These are phyloP conservation scores for Hanseniaspora lindneri DNA, from an alignment of 805 yeast genomes.

Conservation along the genomic window DNA sequence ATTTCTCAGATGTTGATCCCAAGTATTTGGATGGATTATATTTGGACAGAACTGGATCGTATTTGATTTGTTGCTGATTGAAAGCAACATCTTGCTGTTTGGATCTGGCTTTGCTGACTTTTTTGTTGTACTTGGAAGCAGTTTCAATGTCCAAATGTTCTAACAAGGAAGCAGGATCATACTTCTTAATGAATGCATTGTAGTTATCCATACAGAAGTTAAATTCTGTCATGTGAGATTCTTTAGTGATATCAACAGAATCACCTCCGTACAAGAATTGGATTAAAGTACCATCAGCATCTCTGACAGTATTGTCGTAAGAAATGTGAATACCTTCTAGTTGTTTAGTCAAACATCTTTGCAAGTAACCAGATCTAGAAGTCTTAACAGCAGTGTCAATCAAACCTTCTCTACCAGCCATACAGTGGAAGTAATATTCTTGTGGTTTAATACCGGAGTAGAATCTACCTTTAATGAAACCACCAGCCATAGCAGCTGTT, in stretches of 20 bases:
- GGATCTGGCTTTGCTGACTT: slow-evolving; percentile 57
- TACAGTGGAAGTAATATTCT: slow-evolving; percentile 98
- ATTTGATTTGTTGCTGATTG: slow-evolving; percentile 48
- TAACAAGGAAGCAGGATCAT: slow-evolving; percentile 63
- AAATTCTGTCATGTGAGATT: slow-evolving; percentile 87
- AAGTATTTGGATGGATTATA: slow-evolving; percentile 80
- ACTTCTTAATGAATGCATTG: slow-evolving; percentile 72
- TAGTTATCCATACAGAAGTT: slow-evolving; percentile 86
- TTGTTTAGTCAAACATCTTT: slow-evolving; percentile 95
- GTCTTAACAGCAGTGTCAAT: slow-evolving; percentile 99
- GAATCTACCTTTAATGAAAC: slow-evolving; percentile 92
- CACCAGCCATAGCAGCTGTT: slow-evolving; percentile 97
- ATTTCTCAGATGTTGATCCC: slow-evolving; percentile 86
- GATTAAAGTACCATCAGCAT: slow-evolving; percentile 83
- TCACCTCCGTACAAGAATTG: slow-evolving; percentile 98
- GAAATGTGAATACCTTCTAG: slow-evolving; percentile 91
- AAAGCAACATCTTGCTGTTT: slow-evolving; percentile 56
- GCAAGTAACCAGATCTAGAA: slow-evolving; percentile 94
- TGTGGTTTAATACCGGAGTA: slow-evolving; percentile 96
- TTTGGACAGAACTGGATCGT: slow-evolving; percentile 79
- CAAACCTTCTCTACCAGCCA: slow-evolving; percentile 99
- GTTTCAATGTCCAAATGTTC: slow-evolving; percentile 72
- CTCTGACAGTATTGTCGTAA: slow-evolving; percentile 91
- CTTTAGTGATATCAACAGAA: slow-evolving; percentile 84
- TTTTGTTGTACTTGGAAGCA: slow-evolving; percentile 72